Conservation (phyloP, 495 filamentous ascomycete species). For the Penicillium dipodomyicola region DNA sequence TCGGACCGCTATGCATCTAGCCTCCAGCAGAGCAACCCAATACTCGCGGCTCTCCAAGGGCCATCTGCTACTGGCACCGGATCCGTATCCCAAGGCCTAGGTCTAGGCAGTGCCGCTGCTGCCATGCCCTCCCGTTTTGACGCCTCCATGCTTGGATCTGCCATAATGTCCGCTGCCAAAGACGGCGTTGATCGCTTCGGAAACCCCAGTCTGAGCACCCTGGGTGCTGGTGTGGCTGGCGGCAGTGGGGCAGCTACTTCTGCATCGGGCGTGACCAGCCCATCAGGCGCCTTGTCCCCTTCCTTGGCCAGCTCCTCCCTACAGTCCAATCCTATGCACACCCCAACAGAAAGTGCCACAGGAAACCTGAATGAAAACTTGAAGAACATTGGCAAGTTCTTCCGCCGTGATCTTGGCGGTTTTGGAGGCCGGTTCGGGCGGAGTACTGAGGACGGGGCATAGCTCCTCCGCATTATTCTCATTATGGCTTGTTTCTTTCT, state of each 20-base stretch:
- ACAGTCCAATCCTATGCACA: conserved; percentile 19
- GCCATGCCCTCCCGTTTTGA: conserved; percentile 65
- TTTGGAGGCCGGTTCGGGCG: conserved; percentile 72
- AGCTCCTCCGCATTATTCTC: neutral
- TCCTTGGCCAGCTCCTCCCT: conserved; percentile 16
- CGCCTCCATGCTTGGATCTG: conserved; percentile 65
- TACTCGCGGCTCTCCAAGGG: conserved; percentile 40
- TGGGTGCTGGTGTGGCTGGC: conserved; percentile 17
- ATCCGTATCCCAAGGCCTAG: conserved; percentile 42
- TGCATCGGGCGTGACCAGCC: conserved; percentile 15
- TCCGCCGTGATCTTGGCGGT: conserved; percentile 80
- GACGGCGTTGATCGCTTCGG: conserved; percentile 89
- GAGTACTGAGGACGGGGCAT: conserved; percentile 35
- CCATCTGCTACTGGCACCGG: conserved; percentile 39
- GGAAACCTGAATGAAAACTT: conserved; percentile 83
- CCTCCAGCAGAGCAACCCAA: conserved; percentile 44
- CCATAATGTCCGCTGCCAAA: conserved; percentile 76
- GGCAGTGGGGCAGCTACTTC: conserved; percentile 18
- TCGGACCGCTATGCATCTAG: conserved; percentile 52
- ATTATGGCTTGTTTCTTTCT: conserved; percentile 3
- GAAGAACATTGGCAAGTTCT: conserved; percentile 95
- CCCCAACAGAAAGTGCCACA: conserved; percentile 34
- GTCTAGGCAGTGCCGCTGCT: conserved; percentile 39
- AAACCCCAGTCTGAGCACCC: conserved; percentile 43
- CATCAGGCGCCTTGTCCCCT: conserved; percentile 24